Base-by-base conservation (phyloP, 1,284 basidiomycete genomes). In the Cryptococcus wingfieldii region DNA sequence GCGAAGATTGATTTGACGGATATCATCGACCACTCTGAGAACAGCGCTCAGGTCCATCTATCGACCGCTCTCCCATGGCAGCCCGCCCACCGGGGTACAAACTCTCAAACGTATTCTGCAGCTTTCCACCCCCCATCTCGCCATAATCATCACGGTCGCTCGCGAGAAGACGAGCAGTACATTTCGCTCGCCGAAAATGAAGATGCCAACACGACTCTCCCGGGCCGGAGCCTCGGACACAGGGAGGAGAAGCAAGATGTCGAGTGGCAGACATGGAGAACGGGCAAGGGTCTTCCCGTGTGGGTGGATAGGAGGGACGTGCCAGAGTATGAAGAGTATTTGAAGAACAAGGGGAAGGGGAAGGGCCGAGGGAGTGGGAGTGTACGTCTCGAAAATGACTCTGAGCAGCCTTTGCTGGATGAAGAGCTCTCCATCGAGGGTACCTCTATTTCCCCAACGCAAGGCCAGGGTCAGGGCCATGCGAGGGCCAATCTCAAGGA, bases 401-500 rank as follows among this genome's bases (percentile, higher is more conserved):
- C 23, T 23, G 31, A 34, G 31, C 31, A 34, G 31, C 31, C 19
- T 27, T 25, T 28, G 19, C 14, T 25, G 19, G 45, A 46, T 27
- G 19, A 28, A 16, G 19, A 25, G 19, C 16, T 2, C 19, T 18
- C 18, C 16, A 16, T 25, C 45, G 45, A 46, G 10, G 19, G 19
- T 16, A 1, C 13, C 34, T 48, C 25, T n/a, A 44, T 25, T 34
- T 16, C 27, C 23, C 23, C 23, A 1, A 23, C 2, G 47, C 34
- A 45, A 31, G 43, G 47, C 23, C 45, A 46, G 49, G 37, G 47
- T 39, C 25, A 45, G 31, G 56, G 55, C 44, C 59, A 60, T 34
- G 59, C 58, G 23, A 60, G 60, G 54, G 53, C 63, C 13, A 47
- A 82, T 1, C 66, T 87, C 46, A 79, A 83, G 18, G 78, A 83